These are phyloP conservation scores for Debaryomyces tyrocola DNA, from an alignment of 805 yeast species.

Conservation along the genomic window DNA sequence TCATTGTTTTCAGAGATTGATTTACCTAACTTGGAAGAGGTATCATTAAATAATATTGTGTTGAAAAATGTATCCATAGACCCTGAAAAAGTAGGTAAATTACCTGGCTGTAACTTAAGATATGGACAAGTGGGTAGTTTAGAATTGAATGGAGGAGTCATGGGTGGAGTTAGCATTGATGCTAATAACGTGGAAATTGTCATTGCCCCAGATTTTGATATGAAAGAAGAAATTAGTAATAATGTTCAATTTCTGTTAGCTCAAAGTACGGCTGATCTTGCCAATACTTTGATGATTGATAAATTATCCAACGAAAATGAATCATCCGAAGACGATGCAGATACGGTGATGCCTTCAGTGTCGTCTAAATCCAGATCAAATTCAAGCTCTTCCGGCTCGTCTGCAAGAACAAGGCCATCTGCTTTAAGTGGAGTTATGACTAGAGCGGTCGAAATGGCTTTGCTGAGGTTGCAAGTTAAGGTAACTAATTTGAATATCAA, in stretches of 20 bases:
- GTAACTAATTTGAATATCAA: constrained; percentile 48
- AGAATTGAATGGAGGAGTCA: constrained; percentile 59
- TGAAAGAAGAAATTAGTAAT: constrained; percentile 27
- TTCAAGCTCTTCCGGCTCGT: constrained; percentile 13
- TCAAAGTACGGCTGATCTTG: constrained; percentile 74
- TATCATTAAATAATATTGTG: constrained; percentile 59
- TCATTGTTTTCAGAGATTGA: constrained; percentile 81
- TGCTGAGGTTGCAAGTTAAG: constrained; percentile 57
- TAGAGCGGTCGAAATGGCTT: constrained; percentile 65
- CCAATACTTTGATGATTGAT: constrained; percentile 53
- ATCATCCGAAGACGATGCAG: constrained; percentile 6
- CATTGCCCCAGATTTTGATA: constrained; percentile 34
- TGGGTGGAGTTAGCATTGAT: constrained; percentile 67
- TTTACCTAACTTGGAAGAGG: constrained; percentile 72
- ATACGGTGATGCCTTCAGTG: not conserved
- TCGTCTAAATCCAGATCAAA: constrained; percentile 1
- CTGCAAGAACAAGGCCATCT: constrained; percentile 24
- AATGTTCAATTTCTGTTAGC: constrained; percentile 54
- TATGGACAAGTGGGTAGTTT: constrained; percentile 59
- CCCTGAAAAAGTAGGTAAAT: constrained; percentile 60
- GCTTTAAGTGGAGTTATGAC: constrained; percentile 58
- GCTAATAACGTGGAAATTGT: constrained; percentile 54
- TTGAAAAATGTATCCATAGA: constrained; percentile 66
- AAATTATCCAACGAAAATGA: constrained; percentile 17
- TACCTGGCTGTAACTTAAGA: constrained; percentile 65